A percentile compares a stretch with the other conserved stretches of the same genome.
Conservation (phyloP, 768 basidiomycete species). For the Russula abietina region DNA sequence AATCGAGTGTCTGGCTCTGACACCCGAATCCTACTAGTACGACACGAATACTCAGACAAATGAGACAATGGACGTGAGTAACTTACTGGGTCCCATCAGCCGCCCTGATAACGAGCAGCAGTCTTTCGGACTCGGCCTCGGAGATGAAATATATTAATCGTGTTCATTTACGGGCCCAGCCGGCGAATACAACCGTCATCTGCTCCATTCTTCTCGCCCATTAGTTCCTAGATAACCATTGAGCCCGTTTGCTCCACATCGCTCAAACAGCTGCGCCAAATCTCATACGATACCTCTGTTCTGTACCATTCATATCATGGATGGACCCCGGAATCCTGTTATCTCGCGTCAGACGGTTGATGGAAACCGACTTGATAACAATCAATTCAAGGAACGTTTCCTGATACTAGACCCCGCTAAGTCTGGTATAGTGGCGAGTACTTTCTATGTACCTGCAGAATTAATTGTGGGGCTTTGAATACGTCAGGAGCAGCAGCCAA, state of each 20-base stretch:
- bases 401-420: neutral
- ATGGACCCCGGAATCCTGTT: neutral
- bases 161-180: neutral
- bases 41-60: no score
- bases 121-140: neutral
- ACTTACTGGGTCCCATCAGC: neutral
- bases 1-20: neutral
- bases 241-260: neutral
- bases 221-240: neutral
- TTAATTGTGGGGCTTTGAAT: neutral
- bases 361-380: neutral
- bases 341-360: no score
- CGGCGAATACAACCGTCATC: neutral
- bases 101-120: neutral
- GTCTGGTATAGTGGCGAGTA: neutral
- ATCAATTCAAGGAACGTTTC: neutral
- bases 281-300: neutral
- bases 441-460: neutral
- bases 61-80: no score
- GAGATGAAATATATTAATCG: neutral
- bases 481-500: neutral
- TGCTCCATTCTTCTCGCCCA: neutral
- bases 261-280: neutral
- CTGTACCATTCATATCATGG: neutral
- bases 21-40: neutral